phyloP scores from a whole-genome alignment of 2,329 filamentous ascomycete species.

The Volutella citrinella region DNA sequence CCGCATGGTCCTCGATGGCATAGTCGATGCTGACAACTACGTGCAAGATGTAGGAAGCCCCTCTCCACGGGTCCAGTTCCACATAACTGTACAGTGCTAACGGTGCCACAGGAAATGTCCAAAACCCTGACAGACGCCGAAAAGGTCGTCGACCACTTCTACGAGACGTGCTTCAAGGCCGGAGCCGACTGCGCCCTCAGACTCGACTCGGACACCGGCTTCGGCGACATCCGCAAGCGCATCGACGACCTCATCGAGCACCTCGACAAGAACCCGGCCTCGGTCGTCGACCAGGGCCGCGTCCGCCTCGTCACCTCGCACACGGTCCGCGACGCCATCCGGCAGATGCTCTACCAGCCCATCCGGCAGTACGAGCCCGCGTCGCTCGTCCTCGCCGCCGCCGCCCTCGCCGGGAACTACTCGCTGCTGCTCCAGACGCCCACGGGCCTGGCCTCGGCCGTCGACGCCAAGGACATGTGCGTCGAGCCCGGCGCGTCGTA shows the following conservation, averaged over 20 bases:
- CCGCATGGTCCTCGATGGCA: conserved; percentile 40
- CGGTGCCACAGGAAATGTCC: conserved; percentile 29
- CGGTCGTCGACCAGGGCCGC: conserved; percentile 16
- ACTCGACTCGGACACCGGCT: conserved; percentile 20
- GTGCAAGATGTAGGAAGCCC: conserved; percentile 10
- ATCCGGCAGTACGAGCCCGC: no score
- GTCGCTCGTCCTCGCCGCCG: conserved; percentile 11
- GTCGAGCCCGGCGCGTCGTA: no score
- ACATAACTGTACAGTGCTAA: background rate
- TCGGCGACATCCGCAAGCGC: conserved; percentile 29
- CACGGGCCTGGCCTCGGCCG: conserved; percentile 14
- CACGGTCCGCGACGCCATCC: conserved; percentile 29
- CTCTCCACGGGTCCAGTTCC: background rate
- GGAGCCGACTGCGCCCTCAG: conserved; percentile 29
- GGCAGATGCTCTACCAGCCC: conserved; percentile 29
- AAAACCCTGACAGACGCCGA: conserved; percentile 37
- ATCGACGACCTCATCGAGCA: conserved; percentile 28
- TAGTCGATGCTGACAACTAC: conserved; percentile 37
- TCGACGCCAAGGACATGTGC: conserved; percentile 15
- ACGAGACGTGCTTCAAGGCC: conserved; percentile 33
- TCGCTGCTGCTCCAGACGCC: no score
- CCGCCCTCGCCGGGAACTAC: no score
- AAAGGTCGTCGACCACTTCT: conserved; percentile 31
- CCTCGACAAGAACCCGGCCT: conserved; percentile 27
- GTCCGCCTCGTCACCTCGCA: conserved; percentile 27